These are phyloP conservation scores for Blastobotrys indianensis DNA, from an alignment of 1,139 yeast species.

Conservation along the genomic window DNA sequence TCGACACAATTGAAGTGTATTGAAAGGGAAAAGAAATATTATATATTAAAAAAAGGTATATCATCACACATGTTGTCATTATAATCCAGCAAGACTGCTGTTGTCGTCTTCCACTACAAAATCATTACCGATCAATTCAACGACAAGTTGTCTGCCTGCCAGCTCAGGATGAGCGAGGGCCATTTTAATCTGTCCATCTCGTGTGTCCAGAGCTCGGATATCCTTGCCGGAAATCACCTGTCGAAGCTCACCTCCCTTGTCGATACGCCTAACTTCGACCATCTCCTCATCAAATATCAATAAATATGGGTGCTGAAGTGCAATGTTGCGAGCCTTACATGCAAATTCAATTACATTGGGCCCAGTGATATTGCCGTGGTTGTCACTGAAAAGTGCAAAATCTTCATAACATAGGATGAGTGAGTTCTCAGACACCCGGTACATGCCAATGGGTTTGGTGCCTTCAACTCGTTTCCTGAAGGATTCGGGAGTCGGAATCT, in stretches of 20 bases:
- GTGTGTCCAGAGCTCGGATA: slow-evolving; percentile 44
- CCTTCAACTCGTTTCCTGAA: slow-evolving; percentile 25
- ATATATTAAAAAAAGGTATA: too few species aligned
- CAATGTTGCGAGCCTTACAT: slow-evolving; percentile 53
- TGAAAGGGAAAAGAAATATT: too few species aligned
- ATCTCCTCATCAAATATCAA: slow-evolving; percentile 62
- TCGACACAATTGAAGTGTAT: too few species aligned
- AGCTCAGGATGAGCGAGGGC: slow-evolving; percentile 67
- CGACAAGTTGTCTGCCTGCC: slow-evolving; percentile 54
- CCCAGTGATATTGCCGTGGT: slow-evolving; percentile 57
- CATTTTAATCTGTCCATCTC: slow-evolving; percentile 43
- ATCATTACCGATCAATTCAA: slow-evolving; percentile 34
- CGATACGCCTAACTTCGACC: slow-evolving; percentile 59
- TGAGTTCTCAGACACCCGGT: slow-evolving; percentile 49
- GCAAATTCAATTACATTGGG: slow-evolving; percentile 55
- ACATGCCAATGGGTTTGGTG: slow-evolving; percentile 55
- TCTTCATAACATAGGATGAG: slow-evolving; percentile 66
- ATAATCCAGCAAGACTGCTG: slow-evolving; percentile 26
- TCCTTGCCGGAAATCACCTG: slow-evolving; percentile 72
- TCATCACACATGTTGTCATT: slow-evolving; percentile 1
- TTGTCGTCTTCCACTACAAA: slow-evolving; percentile 31
- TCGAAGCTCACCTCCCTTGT: slow-evolving; percentile 43
- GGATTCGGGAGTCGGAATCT: slow-evolving; percentile 17
- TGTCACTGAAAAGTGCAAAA: slow-evolving; percentile 65
- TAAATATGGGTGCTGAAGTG: slow-evolving; percentile 53